phyloP scores from a whole-genome alignment of 1,139 yeast species.

The Yamadazyma triangularis region DNA sequence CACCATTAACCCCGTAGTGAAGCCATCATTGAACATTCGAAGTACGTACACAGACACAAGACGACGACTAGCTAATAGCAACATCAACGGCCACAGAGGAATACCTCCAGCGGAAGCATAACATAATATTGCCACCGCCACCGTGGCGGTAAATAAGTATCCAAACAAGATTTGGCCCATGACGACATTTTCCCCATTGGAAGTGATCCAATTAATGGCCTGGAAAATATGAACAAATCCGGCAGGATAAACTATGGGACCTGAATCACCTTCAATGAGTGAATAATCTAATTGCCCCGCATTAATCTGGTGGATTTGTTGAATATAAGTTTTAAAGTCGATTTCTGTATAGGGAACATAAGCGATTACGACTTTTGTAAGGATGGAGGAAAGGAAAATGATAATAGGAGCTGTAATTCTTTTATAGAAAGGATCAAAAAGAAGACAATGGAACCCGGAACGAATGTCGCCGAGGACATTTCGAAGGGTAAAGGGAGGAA shows the following conservation, averaged over 20 bases:
- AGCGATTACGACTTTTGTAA: slow-evolving; percentile 48
- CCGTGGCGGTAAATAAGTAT: slow-evolving; percentile 55
- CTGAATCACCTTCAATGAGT: slow-evolving; percentile 77
- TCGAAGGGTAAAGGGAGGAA: slow-evolving; percentile 45
- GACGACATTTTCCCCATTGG: slow-evolving; percentile 49
- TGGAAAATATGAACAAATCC: slow-evolving; percentile 78
- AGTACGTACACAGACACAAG: slow-evolving; percentile 80
- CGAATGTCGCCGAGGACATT: slow-evolving; percentile 45
- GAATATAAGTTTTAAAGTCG: slow-evolving; percentile 88
- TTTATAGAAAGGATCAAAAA: slow-evolving; percentile 45
- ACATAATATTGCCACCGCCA: slow-evolving; percentile 45
- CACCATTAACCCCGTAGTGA: slow-evolving; percentile 66
- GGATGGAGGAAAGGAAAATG: slow-evolving; percentile 43
- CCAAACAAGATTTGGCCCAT: slow-evolving; percentile 67
- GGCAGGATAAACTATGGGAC: slow-evolving; percentile 93
- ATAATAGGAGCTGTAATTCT: slow-evolving; percentile 46
- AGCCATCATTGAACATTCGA: slow-evolving; percentile 84
- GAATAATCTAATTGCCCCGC: slow-evolving; percentile 68
- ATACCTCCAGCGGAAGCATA: slow-evolving; percentile 38
- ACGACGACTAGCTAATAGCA: slow-evolving; percentile 68
- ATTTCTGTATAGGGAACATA: slow-evolving; percentile 79
- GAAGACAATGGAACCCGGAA: slow-evolving; percentile 36
- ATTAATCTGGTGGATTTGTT: slow-evolving; percentile 61
- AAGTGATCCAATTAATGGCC: slow-evolving; percentile 53
- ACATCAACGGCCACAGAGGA: slow-evolving; percentile 59